Conservation (phyloP, 257 asterid genomes). For the Rehmannia glutinosa region DNA sequence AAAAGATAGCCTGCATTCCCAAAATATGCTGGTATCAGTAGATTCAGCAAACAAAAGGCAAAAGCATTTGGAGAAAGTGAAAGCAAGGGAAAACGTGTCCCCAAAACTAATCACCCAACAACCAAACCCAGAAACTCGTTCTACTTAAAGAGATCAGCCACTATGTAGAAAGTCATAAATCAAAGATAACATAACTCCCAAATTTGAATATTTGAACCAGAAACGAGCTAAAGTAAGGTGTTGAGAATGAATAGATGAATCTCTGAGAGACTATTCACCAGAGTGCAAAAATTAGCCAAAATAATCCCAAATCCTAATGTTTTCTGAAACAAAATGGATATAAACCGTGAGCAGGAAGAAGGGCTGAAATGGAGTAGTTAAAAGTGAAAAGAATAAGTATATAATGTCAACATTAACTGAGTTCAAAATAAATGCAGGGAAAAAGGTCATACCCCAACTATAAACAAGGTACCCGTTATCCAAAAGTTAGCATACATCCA, state of each 20-base stretch:
- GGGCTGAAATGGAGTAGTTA: background rate
- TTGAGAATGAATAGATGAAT: constrained; percentile 6
- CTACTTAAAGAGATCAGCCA: background rate
- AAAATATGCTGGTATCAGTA: constrained; percentile 27
- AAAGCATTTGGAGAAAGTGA: constrained; percentile 1
- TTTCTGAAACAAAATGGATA: background rate
- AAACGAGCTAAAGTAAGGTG: background rate
- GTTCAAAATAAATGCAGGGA: constrained; percentile 19
- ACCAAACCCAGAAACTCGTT: background rate
- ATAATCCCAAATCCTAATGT: background rate
- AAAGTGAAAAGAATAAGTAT: constrained; percentile 1
- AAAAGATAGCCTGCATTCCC: constrained; percentile 76
- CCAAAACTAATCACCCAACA: background rate
- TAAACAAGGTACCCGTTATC: constrained; percentile 88
- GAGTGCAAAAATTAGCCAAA: background rate
- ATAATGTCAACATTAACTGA: background rate
- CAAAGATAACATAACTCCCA: background rate
- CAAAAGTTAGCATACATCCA: constrained; percentile 99
- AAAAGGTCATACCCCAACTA: constrained; percentile 81
- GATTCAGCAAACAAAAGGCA: constrained; percentile 16
- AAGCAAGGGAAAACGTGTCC: background rate
- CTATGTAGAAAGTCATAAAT: background rate
- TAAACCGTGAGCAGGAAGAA: background rate
- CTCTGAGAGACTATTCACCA: background rate
- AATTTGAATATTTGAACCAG: background rate